These are phyloP conservation scores for Tolypocladium capitatum DNA, from an alignment of 2,329 filamentous ascomycete species.

Conservation along the genomic window DNA sequence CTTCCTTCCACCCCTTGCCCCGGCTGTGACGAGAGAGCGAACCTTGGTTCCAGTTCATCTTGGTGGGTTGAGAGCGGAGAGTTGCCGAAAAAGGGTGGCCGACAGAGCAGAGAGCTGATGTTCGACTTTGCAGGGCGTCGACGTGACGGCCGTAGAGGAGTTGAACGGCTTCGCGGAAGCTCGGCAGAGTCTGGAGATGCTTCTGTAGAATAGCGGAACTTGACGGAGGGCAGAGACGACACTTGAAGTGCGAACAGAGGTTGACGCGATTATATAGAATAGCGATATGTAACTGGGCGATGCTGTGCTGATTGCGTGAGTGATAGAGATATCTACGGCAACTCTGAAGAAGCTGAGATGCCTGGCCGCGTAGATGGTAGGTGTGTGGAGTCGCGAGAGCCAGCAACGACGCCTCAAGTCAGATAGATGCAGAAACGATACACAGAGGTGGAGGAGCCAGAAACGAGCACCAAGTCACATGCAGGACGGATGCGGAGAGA, in stretches of 20 bases:
- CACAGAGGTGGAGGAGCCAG: background rate
- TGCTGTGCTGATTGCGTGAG: background rate
- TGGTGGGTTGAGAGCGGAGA: background rate
- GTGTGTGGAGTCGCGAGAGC: background rate
- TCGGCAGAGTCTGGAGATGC: too few relatives aligned
- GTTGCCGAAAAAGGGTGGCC: background rate
- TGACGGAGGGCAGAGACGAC: background rate
- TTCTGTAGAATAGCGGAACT: background rate
- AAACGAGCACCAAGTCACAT: background rate
- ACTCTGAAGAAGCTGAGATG: background rate
- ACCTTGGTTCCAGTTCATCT: slow-evolving; percentile 31
- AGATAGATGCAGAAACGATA: background rate
- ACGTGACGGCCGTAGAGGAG: background rate
- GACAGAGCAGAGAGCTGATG: background rate
- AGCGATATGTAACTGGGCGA: background rate
- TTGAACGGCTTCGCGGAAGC: background rate
- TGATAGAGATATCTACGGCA: too few relatives aligned
- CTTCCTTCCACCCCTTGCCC: slow-evolving; percentile 18
- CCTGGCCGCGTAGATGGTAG: background rate
- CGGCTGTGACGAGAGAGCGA: slow-evolving; percentile 22
- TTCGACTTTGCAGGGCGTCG: background rate
- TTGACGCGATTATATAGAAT: too few relatives aligned
- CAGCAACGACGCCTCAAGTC: background rate
- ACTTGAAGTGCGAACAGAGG: too few relatives aligned
- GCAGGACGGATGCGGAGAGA: background rate